phyloP scores from a whole-genome alignment of 768 basidiomycete genomes.

The Heimioporus sp. region DNA sequence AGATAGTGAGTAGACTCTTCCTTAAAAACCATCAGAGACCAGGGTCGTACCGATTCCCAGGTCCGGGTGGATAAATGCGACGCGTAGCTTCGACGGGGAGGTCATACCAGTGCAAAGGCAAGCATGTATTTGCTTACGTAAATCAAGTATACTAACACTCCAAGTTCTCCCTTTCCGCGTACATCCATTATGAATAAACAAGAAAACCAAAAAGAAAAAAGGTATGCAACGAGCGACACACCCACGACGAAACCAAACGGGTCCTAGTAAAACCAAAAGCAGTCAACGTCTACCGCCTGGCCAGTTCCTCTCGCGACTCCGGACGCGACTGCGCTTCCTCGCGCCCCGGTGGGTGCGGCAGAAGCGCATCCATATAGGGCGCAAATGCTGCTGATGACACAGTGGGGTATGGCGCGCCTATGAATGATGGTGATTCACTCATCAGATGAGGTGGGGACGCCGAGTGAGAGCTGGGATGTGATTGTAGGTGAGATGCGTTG shows the following conservation, averaged over 20 bases:
- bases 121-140: no score
- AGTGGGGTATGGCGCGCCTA: slow-evolving; percentile 12
- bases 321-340: slow-evolving; percentile 27
- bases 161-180: neutral
- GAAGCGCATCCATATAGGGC: slow-evolving; percentile 77
- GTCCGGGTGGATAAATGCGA: slow-evolving; percentile 94
- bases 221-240: neutral
- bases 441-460: slow-evolving; percentile 24
- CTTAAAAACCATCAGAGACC: neutral
- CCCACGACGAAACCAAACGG: slow-evolving; percentile 1
- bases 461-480: slow-evolving; percentile 14
- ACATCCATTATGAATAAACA: neutral
- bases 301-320: slow-evolving; percentile 25
- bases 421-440: no score
- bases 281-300: slow-evolving; percentile 8
- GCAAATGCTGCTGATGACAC: slow-evolving; percentile 44
- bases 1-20: neutral
- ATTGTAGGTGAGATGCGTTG: slow-evolving; percentile 9
- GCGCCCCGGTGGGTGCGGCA: slow-evolving; percentile 29
- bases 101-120: neutral
- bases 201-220: neutral
- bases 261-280: neutral
- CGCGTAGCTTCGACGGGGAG: slow-evolving; percentile 33
- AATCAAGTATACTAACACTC: no score
- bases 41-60: slow-evolving; percentile 76